Evolutionary conservation across 352 stramenopile genomes (phyloP).

Genomic region (Phytophthora hybrid): DNA sequence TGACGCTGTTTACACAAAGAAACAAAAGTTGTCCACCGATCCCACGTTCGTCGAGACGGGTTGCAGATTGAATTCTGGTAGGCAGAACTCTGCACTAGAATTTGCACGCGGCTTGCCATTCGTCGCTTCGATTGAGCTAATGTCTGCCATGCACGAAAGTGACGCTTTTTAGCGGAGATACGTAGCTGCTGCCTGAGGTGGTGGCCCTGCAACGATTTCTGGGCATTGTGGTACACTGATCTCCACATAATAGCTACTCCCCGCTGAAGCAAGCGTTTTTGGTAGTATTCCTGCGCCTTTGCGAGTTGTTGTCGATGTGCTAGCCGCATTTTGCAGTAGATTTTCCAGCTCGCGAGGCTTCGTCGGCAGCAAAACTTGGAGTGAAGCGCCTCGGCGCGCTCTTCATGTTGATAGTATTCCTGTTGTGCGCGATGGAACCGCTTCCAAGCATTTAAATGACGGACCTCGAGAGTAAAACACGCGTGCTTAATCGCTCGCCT

Average conservation of each 20-base stretch:
- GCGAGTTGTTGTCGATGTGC: conserved; percentile 1
- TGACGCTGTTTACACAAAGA: conserved; percentile 13
- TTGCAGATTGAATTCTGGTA: conserved; percentile 45
- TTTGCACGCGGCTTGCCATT: not conserved
- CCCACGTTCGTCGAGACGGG: conserved; percentile 37
- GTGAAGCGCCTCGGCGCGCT: conserved; percentile 17
- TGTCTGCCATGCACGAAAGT: conserved; percentile 37
- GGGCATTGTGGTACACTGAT: conserved; percentile 34
- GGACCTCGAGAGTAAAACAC: not conserved
- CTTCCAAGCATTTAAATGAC: conserved; percentile 31
- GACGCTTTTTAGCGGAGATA: conserved; percentile 22
- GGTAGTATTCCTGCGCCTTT: conserved; percentile 26
- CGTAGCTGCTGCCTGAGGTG: conserved; percentile 37
- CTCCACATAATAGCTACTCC: conserved; percentile 32
- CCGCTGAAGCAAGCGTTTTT: conserved; percentile 26
- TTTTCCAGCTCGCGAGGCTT: conserved; percentile 31
- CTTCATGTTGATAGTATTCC: conserved; percentile 3
- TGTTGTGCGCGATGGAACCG: conserved; percentile 8
- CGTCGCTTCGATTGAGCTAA: conserved; percentile 5
- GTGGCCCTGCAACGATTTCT: conserved; percentile 27
- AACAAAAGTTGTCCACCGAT: conserved; percentile 33
- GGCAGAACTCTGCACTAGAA: conserved; percentile 6
- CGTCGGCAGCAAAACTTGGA: conserved; percentile 17
- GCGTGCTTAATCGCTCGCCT: conserved; percentile 8
- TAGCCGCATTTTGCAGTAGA: conserved; percentile 11